Evolutionary conservation across 345 rosid genomes (phyloP), one percentile per base, ranked within the genome.

Genomic region (Syzygium aromaticum): DNA sequence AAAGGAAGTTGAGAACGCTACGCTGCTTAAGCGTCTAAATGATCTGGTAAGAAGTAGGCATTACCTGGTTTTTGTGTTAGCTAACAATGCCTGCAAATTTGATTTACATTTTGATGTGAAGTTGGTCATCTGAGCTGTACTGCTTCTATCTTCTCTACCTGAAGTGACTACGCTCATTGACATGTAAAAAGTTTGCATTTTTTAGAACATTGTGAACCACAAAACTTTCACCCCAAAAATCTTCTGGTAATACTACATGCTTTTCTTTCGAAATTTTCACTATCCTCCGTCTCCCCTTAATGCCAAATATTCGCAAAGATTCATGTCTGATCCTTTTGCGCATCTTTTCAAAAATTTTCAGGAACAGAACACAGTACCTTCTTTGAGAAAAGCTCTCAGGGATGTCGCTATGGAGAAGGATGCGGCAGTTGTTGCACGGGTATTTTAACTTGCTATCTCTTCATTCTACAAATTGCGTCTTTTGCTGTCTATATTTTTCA

Each of bases 361-460:
- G 99, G 99, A 96, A 83, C 97, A 93, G 52, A 95, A 87, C 86
- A 94, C 96, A 30, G 96, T 98, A 63, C 99, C 99, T 83, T 96
- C 99, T 90, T 90, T 98, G 89, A 95, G 99, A 87, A 95, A 94
- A 91, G 98, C 99, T 52, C 94, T 98, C 57, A 95, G 92, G 94
- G 99, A 98, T 91, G 97, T 95, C 85, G 99, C 99, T 28, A 95
- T 96, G 95, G 99, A 98, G 95, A 98, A 98, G 92, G 99, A 98
- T 94, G 99, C 99, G 73, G 98, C 99, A 88, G 99, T 96, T 91
- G 98, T 96, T 90, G 93, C 93, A 89, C 94, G 98, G 93, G 99
- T 95, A 92, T 15, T 67, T 59, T 23, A 73, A 38, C 49, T 38
- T 73, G 40, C 28, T 28, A 19, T 38, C 23, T 46, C n/a, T 13